Evolutionary conservation across 2,329 filamentous ascomycete species (phyloP), one percentile per base, ranked within the genome.

Genomic region (Sclerotiophoma versabilis): DNA sequence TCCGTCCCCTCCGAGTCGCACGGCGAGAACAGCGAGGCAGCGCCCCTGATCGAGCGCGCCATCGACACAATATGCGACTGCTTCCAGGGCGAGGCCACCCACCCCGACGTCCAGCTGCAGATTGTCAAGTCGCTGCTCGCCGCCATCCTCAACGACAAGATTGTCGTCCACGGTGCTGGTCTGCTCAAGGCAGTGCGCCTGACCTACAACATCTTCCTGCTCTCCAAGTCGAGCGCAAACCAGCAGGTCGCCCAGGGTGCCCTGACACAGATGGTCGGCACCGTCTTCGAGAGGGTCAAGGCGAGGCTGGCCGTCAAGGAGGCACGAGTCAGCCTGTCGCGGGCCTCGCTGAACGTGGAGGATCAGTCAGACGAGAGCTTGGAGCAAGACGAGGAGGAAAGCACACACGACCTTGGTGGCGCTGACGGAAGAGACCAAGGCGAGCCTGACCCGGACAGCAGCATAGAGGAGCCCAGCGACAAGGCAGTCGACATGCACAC

Each of bases 31-130:
- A 56, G 60, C 51, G 70, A 75, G 32, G 64, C 80, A 33, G 81
- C 89, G 4, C 93, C 93, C 14, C 82, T 99, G 63, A 99, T 99
- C 71, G 96, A 99, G 78, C 86, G 93, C 62, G 95, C 96, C 54
- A 99, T 99, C 70, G 96, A 99, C 77, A 96, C 95, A 29, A 99
- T 99, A 81, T 99, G 95, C 81, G 93, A 98, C 73, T 99, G 95
- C 75, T 99, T 99, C 73, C 93, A 98, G 73, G 93, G 95, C 71
- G 95, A 99, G 78, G 91, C 91, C 1, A 99, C 96, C 0, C 88
- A 92, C 3, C 84, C 89, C 46, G 93, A 97, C 75, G 89, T 98
- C 41, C 95, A 99, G 76, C 85, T 98, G 66, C 95, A 99, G 77
- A 99, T 99, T 65, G 92, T 99, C 74, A 98, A 99, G 79, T 98